Evolutionary conservation across 164 flowering plant genomes (phyloP).

Genomic region (Vitis riparia): DNA sequence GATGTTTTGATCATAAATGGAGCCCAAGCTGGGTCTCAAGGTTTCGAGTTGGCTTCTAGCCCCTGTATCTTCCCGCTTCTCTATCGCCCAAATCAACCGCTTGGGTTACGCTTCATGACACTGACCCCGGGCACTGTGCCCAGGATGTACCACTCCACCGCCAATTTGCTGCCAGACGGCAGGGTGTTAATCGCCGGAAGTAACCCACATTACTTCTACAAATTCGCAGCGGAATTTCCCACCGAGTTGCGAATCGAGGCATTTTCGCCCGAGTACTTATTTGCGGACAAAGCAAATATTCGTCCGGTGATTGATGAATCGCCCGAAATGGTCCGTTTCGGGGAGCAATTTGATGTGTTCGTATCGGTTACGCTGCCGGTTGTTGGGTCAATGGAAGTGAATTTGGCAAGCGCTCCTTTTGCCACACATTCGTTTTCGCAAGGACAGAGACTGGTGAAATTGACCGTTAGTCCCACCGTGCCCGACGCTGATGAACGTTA

Average conservation of each 20-base stretch:
- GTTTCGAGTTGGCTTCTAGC: slow-evolving; percentile 70
- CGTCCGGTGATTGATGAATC: slow-evolving; percentile 52
- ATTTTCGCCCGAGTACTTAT: slow-evolving; percentile 82
- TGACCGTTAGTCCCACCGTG: slow-evolving; percentile 43
- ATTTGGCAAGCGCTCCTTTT: slow-evolving; percentile 76
- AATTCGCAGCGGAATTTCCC: slow-evolving; percentile 51
- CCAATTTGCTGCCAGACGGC: slow-evolving; percentile 84
- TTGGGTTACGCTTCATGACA: slow-evolving; percentile 79
- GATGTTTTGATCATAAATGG: slow-evolving; percentile 80
- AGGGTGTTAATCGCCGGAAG: slow-evolving; percentile 81
- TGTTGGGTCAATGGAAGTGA: slow-evolving; percentile 69
- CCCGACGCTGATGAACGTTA: slow-evolving; percentile 43
- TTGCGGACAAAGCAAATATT: slow-evolving; percentile 55
- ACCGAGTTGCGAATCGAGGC: slow-evolving; percentile 88
- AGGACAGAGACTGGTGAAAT: slow-evolving; percentile 81
- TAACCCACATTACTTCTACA: slow-evolving; percentile 81
- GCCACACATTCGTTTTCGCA: slow-evolving; percentile 90
- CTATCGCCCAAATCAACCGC: slow-evolving; percentile 67
- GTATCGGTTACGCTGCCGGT: slow-evolving; percentile 60
- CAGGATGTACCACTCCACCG: slow-evolving; percentile 94
- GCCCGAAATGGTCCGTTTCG: slow-evolving; percentile 53
- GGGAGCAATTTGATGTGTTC: slow-evolving; percentile 48
- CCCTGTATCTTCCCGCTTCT: slow-evolving; percentile 79
- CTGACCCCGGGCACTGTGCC: slow-evolving; percentile 69
- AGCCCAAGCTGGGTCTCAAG: slow-evolving; percentile 78